Base-by-base conservation (phyloP, 2,329 filamentous ascomycete species). In the Ophiostoma pallidulum region DNA sequence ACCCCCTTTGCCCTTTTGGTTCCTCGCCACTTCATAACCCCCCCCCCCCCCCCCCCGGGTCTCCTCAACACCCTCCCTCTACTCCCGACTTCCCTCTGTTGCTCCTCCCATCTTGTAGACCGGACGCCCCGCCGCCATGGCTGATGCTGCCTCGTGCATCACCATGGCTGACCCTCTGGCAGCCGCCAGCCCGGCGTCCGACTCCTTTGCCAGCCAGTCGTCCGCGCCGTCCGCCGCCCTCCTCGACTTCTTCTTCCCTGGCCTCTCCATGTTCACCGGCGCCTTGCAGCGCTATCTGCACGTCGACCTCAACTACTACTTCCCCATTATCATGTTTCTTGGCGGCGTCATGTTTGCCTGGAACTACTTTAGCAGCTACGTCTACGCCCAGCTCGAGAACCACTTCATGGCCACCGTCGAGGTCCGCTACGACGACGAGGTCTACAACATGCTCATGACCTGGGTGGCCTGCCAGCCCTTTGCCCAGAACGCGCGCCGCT, bases 401-500 rank as follows among this genome's bases (percentile, higher is more conserved):
- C 66, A 83, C 56, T 73, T 82, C 55, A 79, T 84, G 69, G 82
- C 77, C 3, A 77, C 74, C 2, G 80, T 82, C 16, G 77, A 82
- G 55, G 75, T 87, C 33, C 73, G 79, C 38, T 72, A 77, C 24
- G 80, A 86, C 49, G 83, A 87, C 56, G 82, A 86, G 59, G 77
- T 84, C 48, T 86, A 84, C 66, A 81, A 81, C 58, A 83, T 84
- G 57, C 58, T 86, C 35, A 84, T 86, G 79, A 71, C 70, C 22
- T 86, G 82, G 82, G 72, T 86, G 3, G 72, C 80, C 2, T 64
- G 68, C 29, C 82, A 86, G 61, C 61, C 65, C 4, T 84, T 85
- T 54, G 71, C 78, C 18, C 71, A 74, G 51, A 65, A 67, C 5
- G 75, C 80, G 0, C 76, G 78, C 13, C 72, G 72, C 38, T 82